phyloP scores from a whole-genome alignment of 805 yeast genomes.

The Spathaspora hagerdaliae region DNA sequence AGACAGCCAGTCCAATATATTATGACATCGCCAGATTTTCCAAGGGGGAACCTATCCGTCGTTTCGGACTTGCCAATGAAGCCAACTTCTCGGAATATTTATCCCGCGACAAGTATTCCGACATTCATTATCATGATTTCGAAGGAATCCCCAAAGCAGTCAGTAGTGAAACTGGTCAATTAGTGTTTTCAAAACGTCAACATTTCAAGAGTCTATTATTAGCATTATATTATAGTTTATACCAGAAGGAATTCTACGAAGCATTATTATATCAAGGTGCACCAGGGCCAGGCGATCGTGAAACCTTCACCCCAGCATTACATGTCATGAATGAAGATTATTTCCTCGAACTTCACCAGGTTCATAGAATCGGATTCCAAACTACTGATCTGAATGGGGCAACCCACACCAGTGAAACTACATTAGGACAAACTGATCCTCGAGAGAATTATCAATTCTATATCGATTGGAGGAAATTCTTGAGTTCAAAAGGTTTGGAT shows the following conservation, averaged over 20 bases:
- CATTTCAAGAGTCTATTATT: slow-evolving; percentile 29
- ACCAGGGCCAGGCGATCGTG: slow-evolving; percentile 32
- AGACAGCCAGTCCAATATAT: slow-evolving; percentile 26
- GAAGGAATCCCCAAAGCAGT: slow-evolving; percentile 25
- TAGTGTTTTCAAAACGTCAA: slow-evolving; percentile 29
- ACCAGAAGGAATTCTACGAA: slow-evolving; percentile 26
- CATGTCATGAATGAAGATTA: slow-evolving; percentile 32
- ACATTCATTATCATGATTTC: slow-evolving; percentile 27
- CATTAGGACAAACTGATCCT: slow-evolving; percentile 31
- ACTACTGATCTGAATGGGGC: background rate
- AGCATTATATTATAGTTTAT: slow-evolving; percentile 30
- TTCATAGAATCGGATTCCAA: slow-evolving; percentile 11
- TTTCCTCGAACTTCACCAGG: slow-evolving; percentile 17
- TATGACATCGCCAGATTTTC: slow-evolving; percentile 29
- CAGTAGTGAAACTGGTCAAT: slow-evolving; percentile 34
- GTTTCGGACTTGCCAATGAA: slow-evolving; percentile 28
- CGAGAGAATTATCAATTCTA: slow-evolving; percentile 14
- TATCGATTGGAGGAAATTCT: slow-evolving; percentile 24
- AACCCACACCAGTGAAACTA: slow-evolving; percentile 19
- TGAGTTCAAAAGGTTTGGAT: slow-evolving; percentile 18
- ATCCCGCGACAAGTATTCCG: slow-evolving; percentile 11
- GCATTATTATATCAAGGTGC: slow-evolving; percentile 32
- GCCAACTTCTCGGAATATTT: slow-evolving; percentile 18
- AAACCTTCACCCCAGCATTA: slow-evolving; percentile 35
- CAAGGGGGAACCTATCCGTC: slow-evolving; percentile 24